phyloP scores from a whole-genome alignment of 805 yeast species.

The Nakazawaea anatomiae region DNA sequence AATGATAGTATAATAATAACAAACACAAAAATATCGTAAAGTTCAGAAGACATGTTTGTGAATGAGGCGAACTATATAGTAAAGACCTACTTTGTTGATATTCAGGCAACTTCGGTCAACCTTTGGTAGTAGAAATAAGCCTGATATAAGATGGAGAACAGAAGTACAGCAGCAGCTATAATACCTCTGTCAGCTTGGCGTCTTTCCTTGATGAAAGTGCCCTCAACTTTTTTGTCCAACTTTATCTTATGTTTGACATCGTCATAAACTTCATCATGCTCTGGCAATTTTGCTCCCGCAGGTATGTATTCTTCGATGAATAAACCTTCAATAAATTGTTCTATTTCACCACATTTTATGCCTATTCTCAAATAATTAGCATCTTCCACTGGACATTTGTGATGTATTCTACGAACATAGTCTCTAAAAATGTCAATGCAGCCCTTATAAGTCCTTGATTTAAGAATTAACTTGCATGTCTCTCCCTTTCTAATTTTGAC shows the following conservation, averaged over 20 bases:
- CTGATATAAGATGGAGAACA: neutral
- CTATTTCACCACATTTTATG: slow-evolving; percentile 80
- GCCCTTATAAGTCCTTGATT: slow-evolving; percentile 68
- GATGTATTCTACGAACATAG: slow-evolving; percentile 72
- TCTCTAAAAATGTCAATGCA: slow-evolving; percentile 72
- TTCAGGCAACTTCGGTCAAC: too few relatives aligned
- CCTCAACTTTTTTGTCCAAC: slow-evolving; percentile 27
- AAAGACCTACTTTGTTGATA: too few relatives aligned
- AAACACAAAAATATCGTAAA: too few relatives aligned
- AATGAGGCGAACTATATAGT: too few relatives aligned
- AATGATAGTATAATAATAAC: too few relatives aligned
- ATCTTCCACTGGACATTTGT: slow-evolving; percentile 71
- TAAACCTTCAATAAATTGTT: slow-evolving; percentile 77
- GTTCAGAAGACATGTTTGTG: too few relatives aligned
- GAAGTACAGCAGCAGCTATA: neutral
- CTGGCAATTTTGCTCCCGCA: slow-evolving; percentile 37
- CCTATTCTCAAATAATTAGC: slow-evolving; percentile 84
- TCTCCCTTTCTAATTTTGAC: slow-evolving; percentile 90
- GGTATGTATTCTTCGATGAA: slow-evolving; percentile 60
- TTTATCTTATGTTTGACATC: slow-evolving; percentile 37
- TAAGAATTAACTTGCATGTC: slow-evolving; percentile 69
- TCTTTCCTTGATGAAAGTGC: slow-evolving; percentile 1
- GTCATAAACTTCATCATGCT: slow-evolving; percentile 27
- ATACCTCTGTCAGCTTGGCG: neutral
- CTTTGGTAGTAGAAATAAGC: neutral